These are phyloP conservation scores for Thelonectria rubi DNA, from an alignment of 2,329 filamentous ascomycete species.

Conservation along the genomic window DNA sequence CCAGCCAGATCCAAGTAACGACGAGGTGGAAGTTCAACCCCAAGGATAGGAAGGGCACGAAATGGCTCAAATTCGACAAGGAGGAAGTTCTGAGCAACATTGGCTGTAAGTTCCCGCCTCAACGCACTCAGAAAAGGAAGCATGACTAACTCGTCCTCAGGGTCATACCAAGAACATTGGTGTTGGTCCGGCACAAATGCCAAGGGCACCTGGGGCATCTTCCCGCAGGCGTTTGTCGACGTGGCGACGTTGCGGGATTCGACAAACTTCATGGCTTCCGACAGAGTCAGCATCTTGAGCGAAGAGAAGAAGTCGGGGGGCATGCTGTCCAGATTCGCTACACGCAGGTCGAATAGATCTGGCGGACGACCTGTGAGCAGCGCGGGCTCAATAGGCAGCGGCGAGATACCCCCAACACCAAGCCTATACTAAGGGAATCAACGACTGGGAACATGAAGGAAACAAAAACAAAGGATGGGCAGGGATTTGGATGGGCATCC, in stretches of 20 bases:
- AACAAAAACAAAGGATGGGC: not conserved
- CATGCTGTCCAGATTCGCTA: constrained; percentile 49
- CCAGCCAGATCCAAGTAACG: constrained; percentile 58
- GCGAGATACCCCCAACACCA: constrained; percentile 39
- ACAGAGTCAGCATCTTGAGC: constrained; percentile 45
- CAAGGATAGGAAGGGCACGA: constrained; percentile 50
- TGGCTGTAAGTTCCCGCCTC: constrained; percentile 53
- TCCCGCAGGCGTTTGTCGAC: constrained; percentile 61
- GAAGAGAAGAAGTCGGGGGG: constrained; percentile 48
- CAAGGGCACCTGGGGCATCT: constrained; percentile 63
- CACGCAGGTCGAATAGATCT: constrained; percentile 42
- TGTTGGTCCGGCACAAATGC: constrained; percentile 65
- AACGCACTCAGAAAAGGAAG: not conserved
- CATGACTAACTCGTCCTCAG: constrained; percentile 42
- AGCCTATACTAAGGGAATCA: constrained; percentile 24
- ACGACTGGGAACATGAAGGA: constrained; percentile 4
- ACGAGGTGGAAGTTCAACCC: constrained; percentile 64
- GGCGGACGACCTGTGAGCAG: constrained; percentile 46
- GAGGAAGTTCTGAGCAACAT: constrained; percentile 74
- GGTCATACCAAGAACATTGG: constrained; percentile 60
- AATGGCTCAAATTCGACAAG: constrained; percentile 71
- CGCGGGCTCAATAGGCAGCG: constrained; percentile 46
- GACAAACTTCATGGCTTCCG: constrained; percentile 33
- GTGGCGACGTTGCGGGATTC: constrained; percentile 54
- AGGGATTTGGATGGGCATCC: constrained; percentile 19